phyloP scores from a whole-genome alignment of 768 basidiomycete species.

The Lactarius hatsudake region DNA sequence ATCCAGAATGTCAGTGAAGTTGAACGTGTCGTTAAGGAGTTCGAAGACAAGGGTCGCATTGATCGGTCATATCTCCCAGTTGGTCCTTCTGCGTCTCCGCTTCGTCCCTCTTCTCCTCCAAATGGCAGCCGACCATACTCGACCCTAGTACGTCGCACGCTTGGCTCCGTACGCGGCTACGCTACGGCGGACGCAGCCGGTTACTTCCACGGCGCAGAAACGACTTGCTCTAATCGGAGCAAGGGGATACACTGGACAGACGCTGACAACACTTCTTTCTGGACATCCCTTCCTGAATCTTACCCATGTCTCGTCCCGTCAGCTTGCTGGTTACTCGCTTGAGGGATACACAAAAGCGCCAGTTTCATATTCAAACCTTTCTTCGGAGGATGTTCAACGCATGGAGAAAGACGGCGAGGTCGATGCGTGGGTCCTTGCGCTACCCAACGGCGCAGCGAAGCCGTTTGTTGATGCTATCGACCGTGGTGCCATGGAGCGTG shows the following conservation, averaged over 20 bases:
- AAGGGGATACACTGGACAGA: conserved; percentile 93
- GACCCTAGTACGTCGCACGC: conserved; percentile 49
- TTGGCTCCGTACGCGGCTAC: conserved; percentile 67
- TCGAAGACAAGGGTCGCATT: conserved; percentile 75
- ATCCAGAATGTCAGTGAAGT: conserved; percentile 89
- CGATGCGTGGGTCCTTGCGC: conserved; percentile 98
- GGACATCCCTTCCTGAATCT: conserved; percentile 86
- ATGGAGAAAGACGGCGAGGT: conserved; percentile 91
- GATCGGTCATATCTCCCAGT: conserved; percentile 90
- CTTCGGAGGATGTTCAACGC: conserved; percentile 69
- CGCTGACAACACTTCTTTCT: conserved; percentile 82
- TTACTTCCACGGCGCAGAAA: conserved; percentile 64
- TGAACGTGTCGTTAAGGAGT: conserved; percentile 70
- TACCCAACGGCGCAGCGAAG: conserved; percentile 96
- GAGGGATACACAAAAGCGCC: conserved; percentile 75
- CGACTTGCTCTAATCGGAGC: conserved; percentile 94
- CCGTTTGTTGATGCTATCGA: conserved; percentile 96
- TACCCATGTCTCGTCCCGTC: conserved; percentile 94
- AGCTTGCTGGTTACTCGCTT: conserved; percentile 80
- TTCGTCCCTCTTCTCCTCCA: conserved; percentile 39
- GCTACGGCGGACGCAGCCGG: conserved; percentile 56
- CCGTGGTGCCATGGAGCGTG: conserved; percentile 59
- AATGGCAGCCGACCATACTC: conserved; percentile 56
- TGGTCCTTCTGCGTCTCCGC: conserved; percentile 63
- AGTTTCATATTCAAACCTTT: conserved; percentile 79